Base-by-base conservation (phyloP, 495 filamentous ascomycete genomes). In the Hypoxylon fuscum region DNA sequence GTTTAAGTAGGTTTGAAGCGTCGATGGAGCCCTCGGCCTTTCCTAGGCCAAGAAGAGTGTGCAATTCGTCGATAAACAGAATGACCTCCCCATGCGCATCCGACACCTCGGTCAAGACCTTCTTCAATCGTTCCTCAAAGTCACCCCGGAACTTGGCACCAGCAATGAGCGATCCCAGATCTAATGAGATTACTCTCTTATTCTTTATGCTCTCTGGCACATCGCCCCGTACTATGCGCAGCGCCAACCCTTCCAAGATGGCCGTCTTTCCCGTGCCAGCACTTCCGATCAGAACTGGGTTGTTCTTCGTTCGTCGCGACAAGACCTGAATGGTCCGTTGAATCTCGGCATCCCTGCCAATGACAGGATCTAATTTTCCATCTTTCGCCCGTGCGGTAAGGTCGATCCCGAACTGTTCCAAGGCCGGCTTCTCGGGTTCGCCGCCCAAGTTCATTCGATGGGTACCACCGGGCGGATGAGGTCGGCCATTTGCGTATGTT, bases 251-350 rank as follows among this genome's bases (percentile, higher is more conserved):
- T 77, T 98, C 95, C 9, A 98, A 71, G 23, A 98, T 90, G 1
- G 95, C 95, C 1, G 95, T 98, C 75, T 98, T 98, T 43, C 95
- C 95, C 11, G 93, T 96, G 64, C 95, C 95, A 5, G 95, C 93
- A 23, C 84, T 86, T 65, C 95, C 95, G 57, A 97, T 97, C 23
- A 97, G 79, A 15, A 97, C 94, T 1, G 95, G 95, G 59, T 98
- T 98, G 71, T 98, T 98, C 74, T 98, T 98, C 4, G 95, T 97
- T 44, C 95, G 82, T 52, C 95, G 82, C 9, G 94, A 97, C 10
- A 98, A 77, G 20, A 98, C 85, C 66, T 98, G 95, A 27, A 98
- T 96, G 3, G 94, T 96, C 42, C 96, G 82, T 70, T 96, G 90
- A 43, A 97, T 96, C 75, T 96, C 92, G 6, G 85, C 81, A 64